Evolutionary conservation across 345 rosid genomes (phyloP).

Genomic region (Rubroshorea leprosula): DNA sequence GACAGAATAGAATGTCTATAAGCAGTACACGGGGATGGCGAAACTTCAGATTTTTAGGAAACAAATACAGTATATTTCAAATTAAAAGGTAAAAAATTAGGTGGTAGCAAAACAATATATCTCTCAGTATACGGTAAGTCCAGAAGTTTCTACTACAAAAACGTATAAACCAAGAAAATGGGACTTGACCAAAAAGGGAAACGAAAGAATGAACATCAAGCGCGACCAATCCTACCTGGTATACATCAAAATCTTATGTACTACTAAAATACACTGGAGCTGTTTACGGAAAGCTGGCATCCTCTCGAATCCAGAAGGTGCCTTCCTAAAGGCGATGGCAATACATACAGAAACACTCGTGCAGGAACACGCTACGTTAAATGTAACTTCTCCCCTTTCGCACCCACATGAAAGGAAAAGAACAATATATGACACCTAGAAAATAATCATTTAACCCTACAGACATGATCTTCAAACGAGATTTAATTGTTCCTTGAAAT

Average conservation of each 20-base stretch:
- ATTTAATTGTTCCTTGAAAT: constrained; percentile 13
- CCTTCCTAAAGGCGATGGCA: constrained; percentile 16
- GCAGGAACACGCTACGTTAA: constrained; percentile 9
- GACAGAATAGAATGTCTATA: too few relatives aligned
- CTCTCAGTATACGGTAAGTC: too few relatives aligned
- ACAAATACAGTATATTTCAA: too few relatives aligned
- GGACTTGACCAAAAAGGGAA: constrained; percentile 5
- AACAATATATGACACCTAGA: constrained; percentile 21
- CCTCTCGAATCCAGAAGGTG: constrained; percentile 18
- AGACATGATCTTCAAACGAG: constrained; percentile 13
- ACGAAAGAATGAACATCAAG: constrained; percentile 16
- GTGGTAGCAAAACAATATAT: too few relatives aligned
- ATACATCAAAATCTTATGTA: constrained; percentile 49
- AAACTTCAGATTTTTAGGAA: too few relatives aligned
- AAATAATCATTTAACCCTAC: constrained; percentile 23
- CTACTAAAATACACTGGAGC: constrained; percentile 41
- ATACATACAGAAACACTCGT: constrained; percentile 2
- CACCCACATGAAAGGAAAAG: constrained; percentile 13
- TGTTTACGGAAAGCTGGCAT: constrained; percentile 25
- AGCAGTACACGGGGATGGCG: too few relatives aligned
- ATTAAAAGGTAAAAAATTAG: too few relatives aligned
- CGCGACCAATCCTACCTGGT: constrained; percentile 31
- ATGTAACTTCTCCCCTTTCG: neutral
- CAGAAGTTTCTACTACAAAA: neutral
- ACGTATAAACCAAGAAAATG: neutral